phyloP scores from a whole-genome alignment of 371 early-diverging fungal genomes.

The Capillidium rhysosporum region DNA sequence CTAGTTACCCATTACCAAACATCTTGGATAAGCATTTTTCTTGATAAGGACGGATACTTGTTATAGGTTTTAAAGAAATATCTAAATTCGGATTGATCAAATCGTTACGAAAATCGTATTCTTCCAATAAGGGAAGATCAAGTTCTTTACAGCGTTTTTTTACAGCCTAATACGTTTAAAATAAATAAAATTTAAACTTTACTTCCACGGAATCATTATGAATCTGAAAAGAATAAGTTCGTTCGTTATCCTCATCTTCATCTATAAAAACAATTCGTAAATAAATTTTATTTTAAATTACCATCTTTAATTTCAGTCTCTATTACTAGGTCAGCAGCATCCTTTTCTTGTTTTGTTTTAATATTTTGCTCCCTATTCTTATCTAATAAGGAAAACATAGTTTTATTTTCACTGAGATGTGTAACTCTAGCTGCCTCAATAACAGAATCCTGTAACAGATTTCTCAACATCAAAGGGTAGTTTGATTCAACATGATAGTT shows the following conservation, averaged over 20 bases:
- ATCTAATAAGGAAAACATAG: conserved; percentile 12
- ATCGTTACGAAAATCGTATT: conserved; percentile 98
- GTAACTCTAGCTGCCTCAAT: conserved; percentile 25
- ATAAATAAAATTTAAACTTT: too few relatives aligned
- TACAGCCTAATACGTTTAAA: too few relatives aligned
- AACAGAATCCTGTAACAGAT: conserved; percentile 57
- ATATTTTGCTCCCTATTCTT: background rate
- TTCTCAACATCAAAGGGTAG: conserved; percentile 67
- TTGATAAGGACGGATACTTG: conserved; percentile 94
- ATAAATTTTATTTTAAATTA: background rate
- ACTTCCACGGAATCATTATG: conserved; percentile 51
- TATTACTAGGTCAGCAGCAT: background rate
- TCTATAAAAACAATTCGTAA: background rate
- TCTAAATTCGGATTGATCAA: conserved; percentile 61
- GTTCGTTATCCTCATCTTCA: background rate
- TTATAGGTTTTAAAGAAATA: conserved; percentile 94
- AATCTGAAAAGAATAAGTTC: conserved; percentile 71
- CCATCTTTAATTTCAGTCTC: background rate
- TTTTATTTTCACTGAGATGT: too few relatives aligned
- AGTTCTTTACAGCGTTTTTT: conserved; percentile 89
- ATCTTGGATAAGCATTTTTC: conserved; percentile 97
- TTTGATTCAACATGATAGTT: conserved; percentile 86
- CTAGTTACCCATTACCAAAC: conserved; percentile 98
- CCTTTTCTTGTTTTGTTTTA: background rate
- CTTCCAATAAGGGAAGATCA: conserved; percentile 96